Base-by-base conservation (phyloP, 768 basidiomycete genomes). In the Pluteus cervinus region DNA sequence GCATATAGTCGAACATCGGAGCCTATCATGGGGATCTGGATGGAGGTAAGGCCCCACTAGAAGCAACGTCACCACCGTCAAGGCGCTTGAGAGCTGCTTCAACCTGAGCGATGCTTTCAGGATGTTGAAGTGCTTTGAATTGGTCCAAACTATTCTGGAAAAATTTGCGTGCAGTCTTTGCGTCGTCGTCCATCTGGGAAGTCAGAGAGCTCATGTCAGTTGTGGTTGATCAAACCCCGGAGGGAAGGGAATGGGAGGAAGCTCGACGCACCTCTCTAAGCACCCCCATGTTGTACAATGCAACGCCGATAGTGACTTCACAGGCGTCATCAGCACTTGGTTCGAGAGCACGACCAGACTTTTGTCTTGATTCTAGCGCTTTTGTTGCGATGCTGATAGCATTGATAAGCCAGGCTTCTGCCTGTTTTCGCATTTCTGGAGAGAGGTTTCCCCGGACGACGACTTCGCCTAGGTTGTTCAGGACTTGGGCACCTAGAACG, bases 391-490 rank as follows among this genome's bases (percentile, higher is more conserved):
- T 29, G n/a, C 33, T 35, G 22, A 41, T 21, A 4, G 73, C 75
- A 45, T 76, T 73, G 22, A 61, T 63, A 4, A 78, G 75, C 79
- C 81, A 84, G 1, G 68, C 57, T 47, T 82, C 79, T 1, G 82
- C 80, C 46, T 69, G 65, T 11, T 53, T 50, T 15, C 69, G 47
- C 3, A 47, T 46, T 30, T 71, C 64, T 14, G 53, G 45, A 5
- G 49, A 49, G 2, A 50, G 42, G 22, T 51, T 50, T 37, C 16
- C 54, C 12, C 65, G 64, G 14, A 71, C 46, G 24, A 69, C 62
- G 23, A 73, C 56, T 30, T 71, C 65, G 11, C 66, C 62, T 23
- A 74, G 50, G 41, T 65, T 64, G 18, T 60, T 58, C 71, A 74
- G 72, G 3, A 72, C 41, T 42, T 71, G 66, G 3, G 71, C 68